Evolutionary conservation across 2,329 filamentous ascomycete genomes (phyloP).

Genomic region (Trichoderma sp.): DNA sequence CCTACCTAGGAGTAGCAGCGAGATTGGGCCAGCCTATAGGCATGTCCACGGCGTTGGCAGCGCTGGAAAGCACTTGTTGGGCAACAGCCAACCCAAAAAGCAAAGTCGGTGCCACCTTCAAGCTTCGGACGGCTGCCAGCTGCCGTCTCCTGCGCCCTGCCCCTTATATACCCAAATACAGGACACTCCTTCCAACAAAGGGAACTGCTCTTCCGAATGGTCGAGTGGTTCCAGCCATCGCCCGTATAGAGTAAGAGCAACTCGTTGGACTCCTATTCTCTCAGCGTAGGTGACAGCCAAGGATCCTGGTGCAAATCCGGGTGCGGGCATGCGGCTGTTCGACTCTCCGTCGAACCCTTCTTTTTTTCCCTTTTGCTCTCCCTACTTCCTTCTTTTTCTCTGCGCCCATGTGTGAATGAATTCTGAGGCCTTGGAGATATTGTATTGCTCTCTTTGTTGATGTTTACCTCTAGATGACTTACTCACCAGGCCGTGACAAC

Average conservation of each 20-base stretch:
- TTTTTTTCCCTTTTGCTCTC: constrained; percentile 1
- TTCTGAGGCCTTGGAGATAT: neutral
- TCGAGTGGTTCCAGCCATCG: constrained; percentile 8
- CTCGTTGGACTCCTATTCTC: constrained; percentile 37
- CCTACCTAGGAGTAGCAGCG: neutral
- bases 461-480: neutral
- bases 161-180: neutral
- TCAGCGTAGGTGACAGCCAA: constrained; percentile 37
- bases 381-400: neutral
- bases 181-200: neutral
- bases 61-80: neutral
- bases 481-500: neutral
- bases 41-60: neutral
- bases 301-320: constrained; percentile 43
- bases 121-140: neutral
- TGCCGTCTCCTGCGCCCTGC: neutral
- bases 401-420: neutral
- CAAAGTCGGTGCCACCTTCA: neutral
- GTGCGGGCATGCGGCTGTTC: constrained; percentile 33
- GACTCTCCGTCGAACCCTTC: constrained; percentile 2
- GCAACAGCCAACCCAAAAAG: neutral
- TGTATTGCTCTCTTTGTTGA: neutral
- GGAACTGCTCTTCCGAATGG: neutral
- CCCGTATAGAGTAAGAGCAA: constrained; percentile 20
- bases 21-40: neutral